Percentiles rank a stretch among this genome's conserved stretches.
phyloP scores from a whole-genome alignment of 2,329 filamentous ascomycete species.

The Hypoxylon sp. region DNA sequence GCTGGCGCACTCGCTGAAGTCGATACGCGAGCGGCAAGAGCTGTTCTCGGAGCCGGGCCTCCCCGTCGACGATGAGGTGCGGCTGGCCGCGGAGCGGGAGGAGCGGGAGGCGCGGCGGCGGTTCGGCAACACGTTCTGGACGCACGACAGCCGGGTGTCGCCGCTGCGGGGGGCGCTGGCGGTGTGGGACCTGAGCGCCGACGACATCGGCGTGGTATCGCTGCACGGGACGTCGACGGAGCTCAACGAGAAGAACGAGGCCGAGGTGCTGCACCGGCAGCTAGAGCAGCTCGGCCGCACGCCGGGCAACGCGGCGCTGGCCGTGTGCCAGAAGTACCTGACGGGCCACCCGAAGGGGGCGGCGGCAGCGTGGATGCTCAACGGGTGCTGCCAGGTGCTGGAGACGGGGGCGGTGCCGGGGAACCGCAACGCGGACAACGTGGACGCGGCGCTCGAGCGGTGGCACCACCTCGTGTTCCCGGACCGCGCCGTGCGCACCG shows the following conservation, averaged over 20 bases:
- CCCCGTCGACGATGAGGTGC: constrained; percentile 16
- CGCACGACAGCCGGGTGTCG: constrained; percentile 40
- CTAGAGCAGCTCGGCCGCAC: constrained; percentile 47
- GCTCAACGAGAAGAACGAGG: constrained; percentile 52
- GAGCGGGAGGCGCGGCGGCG: constrained; percentile 33
- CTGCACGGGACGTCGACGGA: constrained; percentile 53
- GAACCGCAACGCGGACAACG: constrained; percentile 50
- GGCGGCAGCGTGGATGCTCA: constrained; percentile 50
- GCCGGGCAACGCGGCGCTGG: constrained; percentile 45
- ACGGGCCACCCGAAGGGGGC: constrained; percentile 51
- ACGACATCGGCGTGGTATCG: constrained; percentile 50
- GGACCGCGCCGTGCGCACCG: constrained; percentile 12
- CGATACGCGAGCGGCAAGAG: constrained; percentile 32
- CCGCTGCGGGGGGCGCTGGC: constrained; percentile 49
- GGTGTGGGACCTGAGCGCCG: constrained; percentile 48
- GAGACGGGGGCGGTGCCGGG: constrained; percentile 46
- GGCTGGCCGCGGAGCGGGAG: constrained; percentile 31
- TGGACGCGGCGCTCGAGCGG: constrained; percentile 43
- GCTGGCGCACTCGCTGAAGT: constrained; percentile 34
- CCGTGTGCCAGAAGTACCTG: constrained; percentile 49
- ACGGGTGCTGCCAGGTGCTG: constrained; percentile 49
- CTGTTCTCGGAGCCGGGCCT: constrained; percentile 18
- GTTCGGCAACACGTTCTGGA: constrained; percentile 45
- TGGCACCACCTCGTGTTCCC: constrained; percentile 48
- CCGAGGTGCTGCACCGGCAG: constrained; percentile 47